Evolutionary conservation across 2,329 filamentous ascomycete genomes (phyloP).

Genomic region (Botrytis medusae): DNA sequence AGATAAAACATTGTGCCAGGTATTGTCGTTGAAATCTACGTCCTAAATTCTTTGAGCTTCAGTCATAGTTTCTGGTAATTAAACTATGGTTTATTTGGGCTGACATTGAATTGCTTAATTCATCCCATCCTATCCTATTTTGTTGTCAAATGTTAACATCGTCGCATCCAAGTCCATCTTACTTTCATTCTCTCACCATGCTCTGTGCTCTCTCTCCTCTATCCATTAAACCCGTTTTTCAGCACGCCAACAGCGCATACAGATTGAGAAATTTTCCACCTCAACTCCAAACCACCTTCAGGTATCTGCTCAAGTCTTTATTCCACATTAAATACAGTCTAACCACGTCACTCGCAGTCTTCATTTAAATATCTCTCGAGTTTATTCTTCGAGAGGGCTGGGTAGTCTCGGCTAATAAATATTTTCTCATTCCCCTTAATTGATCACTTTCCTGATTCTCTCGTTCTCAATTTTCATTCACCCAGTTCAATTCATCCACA

Average conservation of each 20-base stretch:
- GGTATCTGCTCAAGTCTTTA: too few relatives aligned
- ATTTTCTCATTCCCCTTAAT: background rate
- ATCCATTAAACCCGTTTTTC: background rate
- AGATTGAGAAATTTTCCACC: background rate
- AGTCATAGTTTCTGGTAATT: background rate
- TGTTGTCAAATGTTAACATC: background rate
- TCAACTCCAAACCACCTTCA: background rate
- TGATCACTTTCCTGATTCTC: background rate
- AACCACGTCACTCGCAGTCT: background rate
- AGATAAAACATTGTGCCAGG: too few relatives aligned
- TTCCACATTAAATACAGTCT: background rate
- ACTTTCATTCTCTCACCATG: background rate
- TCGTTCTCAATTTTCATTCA: background rate
- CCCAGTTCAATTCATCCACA: background rate
- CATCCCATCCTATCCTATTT: background rate
- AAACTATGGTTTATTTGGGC: background rate
- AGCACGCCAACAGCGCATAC: background rate
- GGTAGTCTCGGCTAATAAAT: background rate
- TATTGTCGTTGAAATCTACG: background rate
- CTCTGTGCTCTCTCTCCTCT: background rate
- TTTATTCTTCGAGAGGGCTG: background rate
- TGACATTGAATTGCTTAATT: background rate
- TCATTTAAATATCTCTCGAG: background rate
- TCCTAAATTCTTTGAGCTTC: background rate
- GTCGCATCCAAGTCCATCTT: background rate